A percentile compares a stretch with the other conserved stretches of the same genome.
phyloP scores from a whole-genome alignment of 805 yeast genomes.

The Candida boidinii region DNA sequence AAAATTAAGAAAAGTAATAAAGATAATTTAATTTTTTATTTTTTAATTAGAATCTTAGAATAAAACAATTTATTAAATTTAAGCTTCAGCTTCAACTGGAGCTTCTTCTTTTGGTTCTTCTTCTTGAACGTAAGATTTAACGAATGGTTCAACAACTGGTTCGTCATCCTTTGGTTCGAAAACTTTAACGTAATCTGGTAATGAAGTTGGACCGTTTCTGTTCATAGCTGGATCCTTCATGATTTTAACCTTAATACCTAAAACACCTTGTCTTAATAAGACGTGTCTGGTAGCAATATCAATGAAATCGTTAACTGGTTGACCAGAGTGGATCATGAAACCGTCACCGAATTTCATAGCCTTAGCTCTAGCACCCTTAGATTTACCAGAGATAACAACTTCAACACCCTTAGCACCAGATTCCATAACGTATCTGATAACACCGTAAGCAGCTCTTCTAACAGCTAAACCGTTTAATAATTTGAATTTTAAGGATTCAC shows the following conservation, averaged over 20 bases:
- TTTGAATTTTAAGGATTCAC: conserved; percentile 98
- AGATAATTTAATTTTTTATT: too few relatives aligned
- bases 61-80: too few relatives aligned
- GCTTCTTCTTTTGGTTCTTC: conserved; percentile 26
- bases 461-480: conserved; percentile 97
- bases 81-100: conserved; percentile 25
- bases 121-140: conserved; percentile 57
- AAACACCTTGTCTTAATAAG: conserved; percentile 98
- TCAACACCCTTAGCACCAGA: conserved; percentile 99
- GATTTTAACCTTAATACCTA: conserved; percentile 98
- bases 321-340: conserved; percentile 99
- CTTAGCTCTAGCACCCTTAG: conserved; percentile 99
- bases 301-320: conserved; percentile 98
- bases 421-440: conserved; percentile 99
- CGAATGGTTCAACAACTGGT: conserved; percentile 69
- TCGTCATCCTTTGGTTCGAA: conserved; percentile 94
- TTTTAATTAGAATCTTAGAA: too few relatives aligned
- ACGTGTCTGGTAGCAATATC: conserved; percentile 99
- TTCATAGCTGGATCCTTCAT: conserved; percentile 96
- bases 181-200: conserved; percentile 93
- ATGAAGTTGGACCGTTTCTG: conserved; percentile 79
- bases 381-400: conserved; percentile 99
- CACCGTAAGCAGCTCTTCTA: conserved; percentile 99
- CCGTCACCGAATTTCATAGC: conserved; percentile 99
- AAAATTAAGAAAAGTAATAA: too few relatives aligned